phyloP scores from a whole-genome alignment of 2,329 filamentous ascomycete genomes.

The Apiospora hydei region DNA sequence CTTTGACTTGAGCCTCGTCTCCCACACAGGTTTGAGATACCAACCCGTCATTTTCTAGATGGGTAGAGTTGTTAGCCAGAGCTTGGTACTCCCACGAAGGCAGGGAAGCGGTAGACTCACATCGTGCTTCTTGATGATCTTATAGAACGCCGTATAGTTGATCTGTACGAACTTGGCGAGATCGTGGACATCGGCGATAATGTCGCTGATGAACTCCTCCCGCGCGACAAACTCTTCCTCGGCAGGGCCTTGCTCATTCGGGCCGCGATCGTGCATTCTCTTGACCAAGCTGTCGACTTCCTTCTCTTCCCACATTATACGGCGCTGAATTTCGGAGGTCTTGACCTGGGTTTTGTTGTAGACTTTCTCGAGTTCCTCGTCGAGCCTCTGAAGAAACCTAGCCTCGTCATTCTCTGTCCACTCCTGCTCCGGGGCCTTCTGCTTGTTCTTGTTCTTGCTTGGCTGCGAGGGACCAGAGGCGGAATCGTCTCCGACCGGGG shows the following conservation, averaged over 20 bases:
- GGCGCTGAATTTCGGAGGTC: conserved; percentile 90
- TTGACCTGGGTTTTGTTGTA: conserved; percentile 98
- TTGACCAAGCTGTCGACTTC: conserved; percentile 72
- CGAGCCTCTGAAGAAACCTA: conserved; percentile 84
- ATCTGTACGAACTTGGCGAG: conserved; percentile 97
- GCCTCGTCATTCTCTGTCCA: conserved; percentile 96
- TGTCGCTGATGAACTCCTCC: conserved; percentile 94
- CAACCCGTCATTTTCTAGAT: conserved; percentile 90
- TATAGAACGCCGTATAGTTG: conserved; percentile 99
- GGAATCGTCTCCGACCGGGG: conserved; percentile 42
- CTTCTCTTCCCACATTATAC: conserved; percentile 91
- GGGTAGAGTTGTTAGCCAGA: not conserved
- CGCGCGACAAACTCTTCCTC: conserved; percentile 95
- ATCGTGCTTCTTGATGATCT: conserved; percentile 99
- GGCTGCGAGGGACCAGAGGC: conserved; percentile 44
- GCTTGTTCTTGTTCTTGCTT: conserved; percentile 43
- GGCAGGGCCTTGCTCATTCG: conserved; percentile 66
- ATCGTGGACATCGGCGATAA: conserved; percentile 98
- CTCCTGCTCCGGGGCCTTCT: conserved; percentile 55
- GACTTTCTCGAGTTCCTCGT: conserved; percentile 95
- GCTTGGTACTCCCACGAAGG: not conserved
- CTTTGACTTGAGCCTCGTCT: conserved; percentile 90
- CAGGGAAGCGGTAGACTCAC: conserved; percentile 57
- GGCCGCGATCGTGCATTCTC: conserved; percentile 70
- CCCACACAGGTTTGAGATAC: conserved; percentile 95